A percentile compares a stretch with the other conserved stretches of the same genome.
These are phyloP conservation scores for Sisymbrium altissimum DNA, from an alignment of 345 rosid species.

Conservation along the genomic window DNA sequence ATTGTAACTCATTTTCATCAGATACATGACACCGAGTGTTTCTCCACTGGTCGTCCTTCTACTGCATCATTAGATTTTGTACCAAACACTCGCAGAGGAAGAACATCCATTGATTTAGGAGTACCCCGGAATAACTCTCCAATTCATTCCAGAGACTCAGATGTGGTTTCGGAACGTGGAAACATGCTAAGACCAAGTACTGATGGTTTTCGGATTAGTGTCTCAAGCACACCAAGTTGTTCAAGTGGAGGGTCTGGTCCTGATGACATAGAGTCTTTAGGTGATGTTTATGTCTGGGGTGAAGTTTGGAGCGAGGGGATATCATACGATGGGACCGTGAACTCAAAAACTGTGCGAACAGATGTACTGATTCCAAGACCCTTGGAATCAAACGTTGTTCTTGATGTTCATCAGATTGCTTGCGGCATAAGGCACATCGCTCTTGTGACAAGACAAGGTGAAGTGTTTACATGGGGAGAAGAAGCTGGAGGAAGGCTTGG, in stretches of 20 bases:
- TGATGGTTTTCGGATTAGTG: constrained; percentile 92
- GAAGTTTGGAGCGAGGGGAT: constrained; percentile 81
- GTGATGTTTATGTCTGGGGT: constrained; percentile 96
- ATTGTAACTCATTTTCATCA: constrained; percentile 42
- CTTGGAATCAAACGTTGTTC: constrained; percentile 85
- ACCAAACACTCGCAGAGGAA: constrained; percentile 45
- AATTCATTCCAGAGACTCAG: constrained; percentile 49
- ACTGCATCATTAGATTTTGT: constrained; percentile 50
- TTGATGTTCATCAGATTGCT: constrained; percentile 95
- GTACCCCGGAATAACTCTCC: constrained; percentile 43
- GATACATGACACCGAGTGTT: constrained; percentile 52
- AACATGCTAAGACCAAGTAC: constrained; percentile 81
- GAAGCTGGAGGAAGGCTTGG: constrained; percentile 98
- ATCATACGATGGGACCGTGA: constrained; percentile 45
- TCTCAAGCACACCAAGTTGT: constrained; percentile 94
- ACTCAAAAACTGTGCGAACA: constrained; percentile 38
- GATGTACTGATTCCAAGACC: constrained; percentile 78
- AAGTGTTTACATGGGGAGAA: constrained; percentile 98
- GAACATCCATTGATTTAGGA: constrained; percentile 60
- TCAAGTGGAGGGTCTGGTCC: constrained; percentile 95
- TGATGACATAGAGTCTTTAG: constrained; percentile 95
- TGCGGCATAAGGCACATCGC: constrained; percentile 79
- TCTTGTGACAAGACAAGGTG: constrained; percentile 94
- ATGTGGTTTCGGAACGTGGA: constrained; percentile 78
- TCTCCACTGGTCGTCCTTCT: constrained; percentile 46